phyloP scores from a whole-genome alignment of 2,329 filamentous ascomycete genomes.

The Cordyceps javanica region DNA sequence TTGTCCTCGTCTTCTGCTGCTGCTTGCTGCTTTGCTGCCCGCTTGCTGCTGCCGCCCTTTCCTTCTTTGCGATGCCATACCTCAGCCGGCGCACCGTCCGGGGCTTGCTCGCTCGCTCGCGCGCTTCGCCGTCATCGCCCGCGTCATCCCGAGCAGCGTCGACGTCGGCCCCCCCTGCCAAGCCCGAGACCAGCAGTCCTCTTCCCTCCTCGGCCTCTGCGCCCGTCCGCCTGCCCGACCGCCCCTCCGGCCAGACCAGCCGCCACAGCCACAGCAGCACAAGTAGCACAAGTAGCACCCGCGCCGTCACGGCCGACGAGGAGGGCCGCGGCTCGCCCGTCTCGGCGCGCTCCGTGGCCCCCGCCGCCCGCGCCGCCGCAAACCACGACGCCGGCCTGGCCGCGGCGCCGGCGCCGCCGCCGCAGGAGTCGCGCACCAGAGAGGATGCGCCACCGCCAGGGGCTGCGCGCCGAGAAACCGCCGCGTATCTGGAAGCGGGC shows the following conservation, averaged over 20 bases:
- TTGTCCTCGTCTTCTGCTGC: not conserved
- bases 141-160: not conserved
- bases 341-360: not conserved
- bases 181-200: not conserved
- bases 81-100: conserved; percentile 6
- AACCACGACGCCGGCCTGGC: too few relatives aligned
- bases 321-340: not conserved
- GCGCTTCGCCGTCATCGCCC: not conserved
- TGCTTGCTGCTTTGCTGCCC: not conserved
- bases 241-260: not conserved
- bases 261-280: too few relatives aligned
- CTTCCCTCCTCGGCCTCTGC: not conserved
- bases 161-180: not conserved
- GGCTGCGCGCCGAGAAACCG: not conserved
- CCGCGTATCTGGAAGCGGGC: not conserved
- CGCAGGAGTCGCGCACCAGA: not conserved
- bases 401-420: not conserved
- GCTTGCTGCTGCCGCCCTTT: too few relatives aligned
- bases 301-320: not conserved
- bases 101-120: not conserved
- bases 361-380: not conserved
- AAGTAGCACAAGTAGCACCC: too few relatives aligned
- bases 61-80: conserved; percentile 8
- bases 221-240: not conserved
- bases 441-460: too few relatives aligned